These are phyloP conservation scores for Hanseniaspora thailandica DNA, from an alignment of 805 yeast species.

Conservation along the genomic window DNA sequence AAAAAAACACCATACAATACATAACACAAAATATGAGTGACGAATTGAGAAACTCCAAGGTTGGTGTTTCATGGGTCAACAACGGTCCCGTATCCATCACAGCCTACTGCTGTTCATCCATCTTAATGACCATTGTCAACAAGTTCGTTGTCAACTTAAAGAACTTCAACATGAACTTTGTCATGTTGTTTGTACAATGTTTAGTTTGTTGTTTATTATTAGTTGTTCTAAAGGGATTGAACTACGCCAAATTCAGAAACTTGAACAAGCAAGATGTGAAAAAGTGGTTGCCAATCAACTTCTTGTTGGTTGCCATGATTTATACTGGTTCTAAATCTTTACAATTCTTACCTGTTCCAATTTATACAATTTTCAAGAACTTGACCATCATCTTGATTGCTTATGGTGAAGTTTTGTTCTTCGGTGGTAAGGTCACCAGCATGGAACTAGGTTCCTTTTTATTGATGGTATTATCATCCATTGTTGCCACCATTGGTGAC, in stretches of 20 bases:
- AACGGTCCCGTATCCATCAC: conserved; percentile 54
- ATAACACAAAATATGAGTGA: conserved; percentile 3
- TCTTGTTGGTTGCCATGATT: conserved; percentile 82
- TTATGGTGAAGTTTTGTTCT: conserved; percentile 96
- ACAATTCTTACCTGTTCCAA: conserved; percentile 83
- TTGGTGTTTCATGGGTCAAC: conserved; percentile 26
- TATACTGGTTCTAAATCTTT: conserved; percentile 93
- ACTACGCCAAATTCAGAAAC: conserved; percentile 75
- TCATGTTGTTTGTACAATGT: conserved; percentile 79
- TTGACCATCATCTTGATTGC: conserved; percentile 93
- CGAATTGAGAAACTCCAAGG: conserved; percentile 14
- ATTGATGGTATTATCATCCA: conserved; percentile 90
- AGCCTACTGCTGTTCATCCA: conserved; percentile 85
- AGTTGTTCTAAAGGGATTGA: conserved; percentile 56
- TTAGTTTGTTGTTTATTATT: conserved; percentile 69
- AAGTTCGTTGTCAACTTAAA: conserved; percentile 73
- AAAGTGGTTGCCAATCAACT: conserved; percentile 91
- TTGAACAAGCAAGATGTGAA: conserved; percentile 79
- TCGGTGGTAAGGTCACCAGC: conserved; percentile 80
- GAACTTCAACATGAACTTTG: conserved; percentile 72
- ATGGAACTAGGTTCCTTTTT: conserved; percentile 82
- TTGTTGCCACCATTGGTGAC: conserved; percentile 90
- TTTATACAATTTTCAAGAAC: conserved; percentile 95
- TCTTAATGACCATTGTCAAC: conserved; percentile 94
- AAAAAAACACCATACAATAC: background rate